Evolutionary conservation across 306 rosid genomes (phyloP).

Genomic region (Clitoria ternatea): DNA sequence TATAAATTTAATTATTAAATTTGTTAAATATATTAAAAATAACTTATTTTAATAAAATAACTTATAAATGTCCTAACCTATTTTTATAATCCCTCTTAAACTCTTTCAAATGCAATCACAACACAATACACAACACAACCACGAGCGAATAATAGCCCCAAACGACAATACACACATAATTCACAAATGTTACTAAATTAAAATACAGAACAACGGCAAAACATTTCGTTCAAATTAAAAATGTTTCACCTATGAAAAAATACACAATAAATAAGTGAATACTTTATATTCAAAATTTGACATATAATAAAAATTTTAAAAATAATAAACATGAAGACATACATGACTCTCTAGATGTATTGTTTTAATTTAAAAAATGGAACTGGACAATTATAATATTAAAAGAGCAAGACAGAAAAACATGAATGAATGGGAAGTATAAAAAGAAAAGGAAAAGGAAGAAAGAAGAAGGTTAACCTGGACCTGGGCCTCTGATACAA

Average conservation of each 20-base stretch:
- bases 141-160: background rate
- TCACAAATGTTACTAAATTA: background rate
- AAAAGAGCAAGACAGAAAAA: background rate
- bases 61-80: too few species aligned
- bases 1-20: too few species aligned
- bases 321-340: background rate
- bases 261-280: background rate
- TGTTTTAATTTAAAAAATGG: background rate
- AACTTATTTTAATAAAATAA: too few species aligned
- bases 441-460: background rate
- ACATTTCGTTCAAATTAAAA: background rate
- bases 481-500: conserved; percentile 77
- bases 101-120: too few species aligned
- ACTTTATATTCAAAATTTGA: background rate
- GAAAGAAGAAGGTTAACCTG: conserved; percentile 30
- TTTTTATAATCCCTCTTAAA: too few species aligned
- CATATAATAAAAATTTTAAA: background rate
- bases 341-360: background rate
- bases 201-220: background rate
- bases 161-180: background rate
- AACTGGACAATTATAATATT: background rate
- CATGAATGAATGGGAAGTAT: background rate
- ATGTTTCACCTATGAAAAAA: background rate
- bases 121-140: background rate
- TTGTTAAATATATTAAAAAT: too few species aligned